phyloP scores from a whole-genome alignment of 2,329 filamentous ascomycete genomes.

The Hypoxylon sp. region DNA sequence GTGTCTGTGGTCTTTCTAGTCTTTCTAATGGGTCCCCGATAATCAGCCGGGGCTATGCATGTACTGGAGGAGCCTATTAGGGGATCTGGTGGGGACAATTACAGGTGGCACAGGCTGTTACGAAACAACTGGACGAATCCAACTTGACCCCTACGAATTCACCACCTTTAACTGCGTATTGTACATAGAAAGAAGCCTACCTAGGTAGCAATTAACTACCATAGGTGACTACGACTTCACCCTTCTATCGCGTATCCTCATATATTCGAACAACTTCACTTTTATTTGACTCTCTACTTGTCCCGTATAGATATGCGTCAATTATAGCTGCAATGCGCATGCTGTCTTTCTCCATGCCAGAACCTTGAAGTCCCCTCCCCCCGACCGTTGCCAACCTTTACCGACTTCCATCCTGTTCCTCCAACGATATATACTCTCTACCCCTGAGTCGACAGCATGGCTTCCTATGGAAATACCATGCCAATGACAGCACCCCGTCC shows the following conservation, averaged over 20 bases:
- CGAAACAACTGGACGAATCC: conserved; percentile 39
- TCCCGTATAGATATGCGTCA: conserved; percentile 42
- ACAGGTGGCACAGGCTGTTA: conserved; percentile 45
- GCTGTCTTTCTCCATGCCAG: conserved; percentile 49
- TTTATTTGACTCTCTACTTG: neutral
- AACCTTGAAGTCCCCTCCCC: conserved; percentile 43
- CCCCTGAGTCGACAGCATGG: conserved; percentile 43
- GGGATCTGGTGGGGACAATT: conserved; percentile 38
- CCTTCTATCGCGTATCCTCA: conserved; percentile 12
- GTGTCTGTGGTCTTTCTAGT: too few relatives aligned
- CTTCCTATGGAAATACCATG: conserved; percentile 51
- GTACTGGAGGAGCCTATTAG: conserved; percentile 9
- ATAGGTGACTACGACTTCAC: conserved; percentile 11
- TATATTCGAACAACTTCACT: conserved; percentile 17
- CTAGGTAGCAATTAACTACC: conserved; percentile 4
- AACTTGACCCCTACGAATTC: conserved; percentile 33
- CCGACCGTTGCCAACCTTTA: conserved; percentile 44
- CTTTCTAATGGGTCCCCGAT: neutral
- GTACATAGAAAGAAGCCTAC: conserved; percentile 12
- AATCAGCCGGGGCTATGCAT: conserved; percentile 19
- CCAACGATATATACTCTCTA: conserved; percentile 26
- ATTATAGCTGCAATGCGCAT: conserved; percentile 47
- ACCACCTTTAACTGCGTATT: conserved; percentile 26
- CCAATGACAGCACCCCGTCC: conserved; percentile 57
- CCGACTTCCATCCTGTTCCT: conserved; percentile 39